Conservation (phyloP, 768 basidiomycete species). For the Rickenella mellea region DNA sequence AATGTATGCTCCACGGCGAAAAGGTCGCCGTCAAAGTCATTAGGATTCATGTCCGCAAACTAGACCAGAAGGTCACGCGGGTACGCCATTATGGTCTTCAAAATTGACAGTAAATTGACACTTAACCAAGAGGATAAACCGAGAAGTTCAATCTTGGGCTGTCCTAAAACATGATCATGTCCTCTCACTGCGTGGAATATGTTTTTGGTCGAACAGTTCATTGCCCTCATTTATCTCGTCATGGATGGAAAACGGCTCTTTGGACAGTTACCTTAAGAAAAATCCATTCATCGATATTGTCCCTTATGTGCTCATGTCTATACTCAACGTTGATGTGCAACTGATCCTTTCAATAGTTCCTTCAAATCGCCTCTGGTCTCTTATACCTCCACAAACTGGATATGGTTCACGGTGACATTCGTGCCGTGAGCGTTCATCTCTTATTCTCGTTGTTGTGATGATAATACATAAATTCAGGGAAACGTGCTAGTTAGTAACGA, state of each 20-base stretch:
- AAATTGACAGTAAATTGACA: no score
- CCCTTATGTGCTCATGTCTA: no score
- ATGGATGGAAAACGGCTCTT: background rate
- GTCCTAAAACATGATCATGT: background rate
- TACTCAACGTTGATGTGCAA: background rate
- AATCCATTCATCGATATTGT: no score
- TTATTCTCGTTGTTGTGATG: background rate
- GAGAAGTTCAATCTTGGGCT: background rate
- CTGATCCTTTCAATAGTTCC: background rate
- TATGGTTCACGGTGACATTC: background rate
- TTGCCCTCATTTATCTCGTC: background rate
- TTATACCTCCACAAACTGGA: background rate
- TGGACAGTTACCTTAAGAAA: no score
- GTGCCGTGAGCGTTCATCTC: background rate
- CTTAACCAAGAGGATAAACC: no score
- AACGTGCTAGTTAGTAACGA: background rate
- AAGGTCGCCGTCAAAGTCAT: no score
- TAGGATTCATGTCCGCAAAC: no score
- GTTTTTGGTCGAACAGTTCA: background rate
- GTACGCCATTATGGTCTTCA: no score
- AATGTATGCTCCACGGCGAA: no score
- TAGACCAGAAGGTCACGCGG: no score
- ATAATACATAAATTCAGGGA: background rate
- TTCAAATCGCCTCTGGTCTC: background rate
- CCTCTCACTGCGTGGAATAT: background rate